Evolutionary conservation across 148 eudicot species (phyloP), one percentile per base, ranked within the genome.

Genomic region (Nepenthes gracilis): DNA sequence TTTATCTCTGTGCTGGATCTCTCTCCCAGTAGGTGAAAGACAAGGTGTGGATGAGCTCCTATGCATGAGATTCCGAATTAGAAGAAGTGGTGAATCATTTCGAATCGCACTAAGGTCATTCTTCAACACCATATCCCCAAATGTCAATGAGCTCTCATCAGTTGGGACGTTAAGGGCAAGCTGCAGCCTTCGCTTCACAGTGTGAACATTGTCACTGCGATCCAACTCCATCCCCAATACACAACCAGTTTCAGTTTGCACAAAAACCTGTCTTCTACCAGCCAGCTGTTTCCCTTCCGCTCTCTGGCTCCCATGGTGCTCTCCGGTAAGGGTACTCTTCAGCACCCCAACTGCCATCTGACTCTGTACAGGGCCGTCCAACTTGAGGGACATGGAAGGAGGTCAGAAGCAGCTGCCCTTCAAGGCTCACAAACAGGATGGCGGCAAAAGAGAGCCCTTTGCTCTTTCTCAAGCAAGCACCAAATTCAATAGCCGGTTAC

Each of bases 1-100:
- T 43, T 35, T 72, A 76, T 94, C 99, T 62, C 74, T 67, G 57
- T 75, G 87, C 69, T 83, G 86, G 60, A 77, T 36, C 43, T 94
- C 95, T 63, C 79, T 69, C 38, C 90, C 90, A 12, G 80, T 78
- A 32, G 97, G 97, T 1, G 95, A 89, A 32, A 94, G 75, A 72
- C 99, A 94, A 9, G 99, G 99, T 54, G 99, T 83, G 12, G 97
- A 94, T 43, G 97, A 89, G 74, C 99, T 94, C 74, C 99, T 67
- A 45, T 94, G 99, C 73, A 94, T 54, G 23, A 64, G 59, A 51
- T 75, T 85, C 60, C 97, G 60, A 1, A 90, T 84, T 53, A 94
- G 68, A 9, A 94, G 81, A 62, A 89, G 85, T 23, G 97, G 97
- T 4, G 95, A 89, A 71, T 94, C 93, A 62, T 81, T 83, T 43